These are phyloP conservation scores for Hortaea werneckii DNA, from an alignment of 2,329 filamentous ascomycete genomes.

Conservation along the genomic window DNA sequence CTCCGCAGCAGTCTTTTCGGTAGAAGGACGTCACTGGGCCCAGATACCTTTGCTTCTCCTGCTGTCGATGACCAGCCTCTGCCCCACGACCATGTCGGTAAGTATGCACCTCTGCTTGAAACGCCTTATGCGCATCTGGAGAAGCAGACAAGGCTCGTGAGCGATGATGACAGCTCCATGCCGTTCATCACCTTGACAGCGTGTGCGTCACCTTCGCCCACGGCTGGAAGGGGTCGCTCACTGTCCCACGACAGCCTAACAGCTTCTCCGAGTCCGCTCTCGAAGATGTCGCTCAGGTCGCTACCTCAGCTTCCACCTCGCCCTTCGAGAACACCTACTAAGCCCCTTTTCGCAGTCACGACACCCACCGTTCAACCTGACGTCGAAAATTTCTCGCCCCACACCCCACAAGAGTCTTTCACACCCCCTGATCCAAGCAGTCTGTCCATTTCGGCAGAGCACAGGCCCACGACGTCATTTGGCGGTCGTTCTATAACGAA, in stretches of 20 bases:
- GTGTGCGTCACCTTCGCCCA: conserved; percentile 23
- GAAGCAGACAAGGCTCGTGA: conserved; percentile 9
- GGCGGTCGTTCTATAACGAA: conserved; percentile 27
- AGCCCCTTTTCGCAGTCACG: conserved; percentile 15
- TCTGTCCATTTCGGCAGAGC: conserved; percentile 65
- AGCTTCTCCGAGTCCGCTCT: conserved; percentile 31
- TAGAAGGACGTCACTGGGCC: conserved; percentile 35
- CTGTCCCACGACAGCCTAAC: conserved; percentile 25
- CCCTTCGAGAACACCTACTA: conserved; percentile 11
- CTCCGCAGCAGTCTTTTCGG: conserved; percentile 41
- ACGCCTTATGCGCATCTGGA: conserved; percentile 16
- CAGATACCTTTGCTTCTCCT: conserved; percentile 37
- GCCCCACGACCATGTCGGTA: conserved; percentile 26
- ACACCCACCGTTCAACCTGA: conserved; percentile 7
- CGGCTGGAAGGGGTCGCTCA: conserved; percentile 11
- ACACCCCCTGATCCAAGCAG: conserved; percentile 71
- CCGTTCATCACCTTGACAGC: conserved; percentile 26
- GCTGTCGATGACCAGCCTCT: conserved; percentile 21
- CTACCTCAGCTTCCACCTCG: conserved; percentile 13
- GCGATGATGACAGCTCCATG: conserved; percentile 18
- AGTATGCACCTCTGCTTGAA: conserved; percentile 23
- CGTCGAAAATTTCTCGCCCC: conserved; percentile 28
- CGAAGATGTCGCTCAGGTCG: conserved; percentile 25
- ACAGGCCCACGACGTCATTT: conserved; percentile 27
- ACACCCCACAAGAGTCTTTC: conserved; percentile 67